Percentiles rank a stretch among this genome's conserved stretches.
Conservation (phyloP, 192 early-diverging fungal species). For the Physocladia obscura region DNA sequence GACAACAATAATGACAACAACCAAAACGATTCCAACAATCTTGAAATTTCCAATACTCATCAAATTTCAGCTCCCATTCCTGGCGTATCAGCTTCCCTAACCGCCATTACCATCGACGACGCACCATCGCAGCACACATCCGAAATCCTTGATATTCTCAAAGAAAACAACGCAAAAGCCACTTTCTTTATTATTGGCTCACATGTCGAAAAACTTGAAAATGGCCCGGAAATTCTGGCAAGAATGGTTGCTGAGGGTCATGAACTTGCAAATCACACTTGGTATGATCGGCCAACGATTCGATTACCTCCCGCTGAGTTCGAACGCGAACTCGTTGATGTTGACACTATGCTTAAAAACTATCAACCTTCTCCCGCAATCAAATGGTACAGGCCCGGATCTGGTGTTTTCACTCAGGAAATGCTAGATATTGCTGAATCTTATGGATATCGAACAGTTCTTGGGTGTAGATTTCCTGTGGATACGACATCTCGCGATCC, state of each 20-base stretch:
- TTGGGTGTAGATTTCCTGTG: conserved; percentile 30
- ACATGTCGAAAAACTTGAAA: neutral
- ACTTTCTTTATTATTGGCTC: conserved; percentile 32
- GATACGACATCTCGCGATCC: conserved; percentile 24
- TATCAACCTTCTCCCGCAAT: conserved; percentile 5
- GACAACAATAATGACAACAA: neutral
- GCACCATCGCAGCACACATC: conserved; percentile 17
- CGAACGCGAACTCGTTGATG: conserved; percentile 15
- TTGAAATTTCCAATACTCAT: too few relatives aligned
- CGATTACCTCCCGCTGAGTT: conserved; percentile 6
- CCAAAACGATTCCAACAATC: too few relatives aligned
- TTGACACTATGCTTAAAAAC: conserved; percentile 13
- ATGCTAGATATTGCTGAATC: conserved; percentile 17
- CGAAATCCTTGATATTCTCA: conserved; percentile 31
- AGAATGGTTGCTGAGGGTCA: conserved; percentile 32
- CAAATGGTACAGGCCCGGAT: conserved; percentile 32
- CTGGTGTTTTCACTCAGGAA: conserved; percentile 23
- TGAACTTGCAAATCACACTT: conserved; percentile 34
- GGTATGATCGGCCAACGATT: conserved; percentile 30
- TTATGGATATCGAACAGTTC: conserved; percentile 19
- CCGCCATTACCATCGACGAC: conserved; percentile 27
- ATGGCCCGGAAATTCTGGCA: conserved; percentile 5
- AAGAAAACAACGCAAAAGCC: conserved; percentile 19
- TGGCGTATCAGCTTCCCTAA: conserved; percentile 3
- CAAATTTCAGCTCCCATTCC: conserved; percentile 10